Conservation (phyloP, 2,329 filamentous ascomycete species). For the Hypoxylon sp. region DNA sequence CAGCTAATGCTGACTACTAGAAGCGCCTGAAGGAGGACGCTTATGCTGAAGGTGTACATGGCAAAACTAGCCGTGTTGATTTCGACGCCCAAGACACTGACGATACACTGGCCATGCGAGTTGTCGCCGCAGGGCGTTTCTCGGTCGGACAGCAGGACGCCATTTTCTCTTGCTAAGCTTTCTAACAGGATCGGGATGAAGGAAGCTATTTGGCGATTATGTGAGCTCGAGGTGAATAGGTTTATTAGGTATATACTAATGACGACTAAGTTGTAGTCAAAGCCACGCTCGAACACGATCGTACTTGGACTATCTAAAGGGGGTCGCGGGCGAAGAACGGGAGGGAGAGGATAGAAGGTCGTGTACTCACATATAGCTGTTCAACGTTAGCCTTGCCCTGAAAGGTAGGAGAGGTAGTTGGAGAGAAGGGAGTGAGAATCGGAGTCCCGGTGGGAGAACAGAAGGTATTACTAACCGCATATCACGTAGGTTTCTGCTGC, state of each 20-base stretch:
- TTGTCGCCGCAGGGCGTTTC: constrained; percentile 76
- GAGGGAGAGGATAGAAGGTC: not conserved
- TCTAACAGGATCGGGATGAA: constrained; percentile 97
- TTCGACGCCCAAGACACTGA: constrained; percentile 81
- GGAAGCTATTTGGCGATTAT: constrained; percentile 66
- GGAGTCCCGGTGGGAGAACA: not conserved
- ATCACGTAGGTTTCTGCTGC: constrained; percentile 96
- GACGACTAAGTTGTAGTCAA: not conserved
- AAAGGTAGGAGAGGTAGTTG: not conserved
- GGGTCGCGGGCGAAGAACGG: not conserved
- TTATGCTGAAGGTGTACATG: constrained; percentile 97
- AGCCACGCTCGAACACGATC: constrained; percentile 8
- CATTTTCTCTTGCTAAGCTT: constrained; percentile 90
- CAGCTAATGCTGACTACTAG: constrained; percentile 96
- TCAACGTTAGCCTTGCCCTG: constrained; percentile 16
- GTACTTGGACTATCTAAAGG: not conserved
- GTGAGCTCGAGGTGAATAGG: constrained; percentile 17
- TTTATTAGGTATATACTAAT: constrained; percentile 4
- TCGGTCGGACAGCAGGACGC: constrained; percentile 81
- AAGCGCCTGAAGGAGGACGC: constrained; percentile 86
- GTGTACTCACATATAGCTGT: constrained; percentile 43
- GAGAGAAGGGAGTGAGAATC: not conserved
- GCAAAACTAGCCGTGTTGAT: constrained; percentile 97
- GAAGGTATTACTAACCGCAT: constrained; percentile 79
- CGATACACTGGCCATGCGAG: constrained; percentile 77